Base-by-base conservation (phyloP, 768 basidiomycete species). In the Megacollybia marginata region DNA sequence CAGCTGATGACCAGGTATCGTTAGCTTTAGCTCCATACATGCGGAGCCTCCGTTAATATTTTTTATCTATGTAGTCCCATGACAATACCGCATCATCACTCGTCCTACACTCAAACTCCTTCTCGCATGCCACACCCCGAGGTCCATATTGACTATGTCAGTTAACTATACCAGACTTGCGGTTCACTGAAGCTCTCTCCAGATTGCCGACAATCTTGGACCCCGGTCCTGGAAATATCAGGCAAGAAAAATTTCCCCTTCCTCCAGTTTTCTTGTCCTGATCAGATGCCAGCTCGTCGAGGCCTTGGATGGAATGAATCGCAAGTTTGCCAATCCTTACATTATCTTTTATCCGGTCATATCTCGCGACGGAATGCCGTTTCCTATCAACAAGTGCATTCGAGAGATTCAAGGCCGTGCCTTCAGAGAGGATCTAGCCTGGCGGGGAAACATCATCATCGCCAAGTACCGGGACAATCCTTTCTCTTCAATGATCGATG, bases 51-150 rank as follows among this genome's bases (percentile, higher is more conserved):
- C 48, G 33, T 19, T 42, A 33, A 48, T 52, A 32, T 20, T 28
- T 31, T 23, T 15, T 50, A 52, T 49, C 42, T 52, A n/a, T n/a
- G n/a, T n/a, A 78, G 76, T 54, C 72, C 71, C 2, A 71, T 74
- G 65, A 62, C 72, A 48, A 57, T 70, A 51, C 67, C 69, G 15
- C 65, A 69, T 49, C 72, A 74, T 43, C 74, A 76, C 51, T 66
- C 66, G 12, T 64, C 71, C 10, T 74, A 74, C 48, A 71, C 70
- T 42, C 61, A 68, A 49, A 65, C 72, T 28, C 73, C 74, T 32
- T 67, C 79, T 43, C 80, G 83, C 47, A 76, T 87, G 71, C 88
- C 88, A 0, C 88, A 91, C 63, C 88, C 88, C 10, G 87, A 90
- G 63, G 78, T 87, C 38, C 80, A 85, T 60, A 91, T 91, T 88